Base-by-base conservation (phyloP, 441 rosid species). In the Gossypium schwendimanii region DNA sequence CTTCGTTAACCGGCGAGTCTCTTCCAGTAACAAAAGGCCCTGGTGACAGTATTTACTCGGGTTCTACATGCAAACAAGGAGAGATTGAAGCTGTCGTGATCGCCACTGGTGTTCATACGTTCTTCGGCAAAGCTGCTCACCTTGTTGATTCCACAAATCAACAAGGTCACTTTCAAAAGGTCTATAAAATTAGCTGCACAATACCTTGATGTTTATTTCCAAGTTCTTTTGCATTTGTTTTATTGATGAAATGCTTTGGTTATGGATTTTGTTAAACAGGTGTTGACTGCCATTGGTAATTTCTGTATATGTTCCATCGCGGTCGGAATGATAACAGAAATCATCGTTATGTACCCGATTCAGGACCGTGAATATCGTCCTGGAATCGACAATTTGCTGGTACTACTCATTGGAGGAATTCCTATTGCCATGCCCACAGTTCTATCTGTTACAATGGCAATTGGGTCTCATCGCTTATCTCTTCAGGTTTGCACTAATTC, bases 351-450 rank as follows among this genome's bases (percentile, higher is more conserved):
- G 87, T 84, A 77, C 24, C 87, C 85, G 23, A 84, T 84, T 75
- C 87, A 84, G 71, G 77, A 80, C 75, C 79, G 87, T 21, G 0
- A 55, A 36, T 84, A 84, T 33, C 81, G 87, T 50, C 81, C 85
- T 0, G 87, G 87, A 82, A 84, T 84, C 24, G 87, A 84, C 63
- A 84, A 84, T 73, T 57, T 84, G 31, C 78, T 88, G 72, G 92
- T 88, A 63, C 89, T 86, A 53, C 87, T 88, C 70, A 88, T 88
- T 74, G 92, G 92, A 76, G 92, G 92, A 79, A 88, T 88, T 74
- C 92, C 92, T 65, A 86, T 86, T 76, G 92, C 92, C 75, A 88
- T 88, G 92, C 92, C 92, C 2, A 88, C 92, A 26, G 92, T 88
- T 60, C 79, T 86, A 60, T 88, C 92, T 20, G 84, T 83, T 65